phyloP scores from a whole-genome alignment of 2,329 filamentous ascomycete species.

The Fusarium acutatum region DNA sequence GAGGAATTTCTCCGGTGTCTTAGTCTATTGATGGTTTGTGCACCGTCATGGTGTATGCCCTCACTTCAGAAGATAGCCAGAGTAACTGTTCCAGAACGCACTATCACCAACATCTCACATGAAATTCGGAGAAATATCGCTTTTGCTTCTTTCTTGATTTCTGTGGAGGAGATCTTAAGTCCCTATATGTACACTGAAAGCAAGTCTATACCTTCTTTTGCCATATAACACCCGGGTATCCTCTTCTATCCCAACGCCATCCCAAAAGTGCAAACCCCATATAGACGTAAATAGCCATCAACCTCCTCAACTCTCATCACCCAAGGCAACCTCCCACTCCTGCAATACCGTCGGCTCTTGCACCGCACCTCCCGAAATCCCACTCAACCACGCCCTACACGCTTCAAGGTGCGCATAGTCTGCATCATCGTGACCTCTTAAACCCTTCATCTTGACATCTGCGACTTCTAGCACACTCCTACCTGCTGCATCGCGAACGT shows the following conservation, averaged over 20 bases:
- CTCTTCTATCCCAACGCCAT: conserved; percentile 18
- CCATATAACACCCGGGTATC: conserved; percentile 4
- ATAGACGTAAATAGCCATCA: background rate
- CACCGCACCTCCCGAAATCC: conserved; percentile 44
- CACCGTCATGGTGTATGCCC: background rate
- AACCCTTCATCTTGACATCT: conserved; percentile 50
- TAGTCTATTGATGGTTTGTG: no score
- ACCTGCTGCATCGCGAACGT: conserved; percentile 55
- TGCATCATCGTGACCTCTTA: conserved; percentile 42
- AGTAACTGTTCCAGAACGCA: background rate
- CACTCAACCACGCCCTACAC: conserved; percentile 56
- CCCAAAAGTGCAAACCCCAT: background rate
- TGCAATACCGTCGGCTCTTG: conserved; percentile 52
- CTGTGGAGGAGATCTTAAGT: background rate
- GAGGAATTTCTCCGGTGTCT: no score
- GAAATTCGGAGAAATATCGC: background rate
- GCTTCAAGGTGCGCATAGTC: conserved; percentile 56
- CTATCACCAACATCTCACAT: background rate
- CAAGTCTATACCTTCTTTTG: conserved; percentile 8
- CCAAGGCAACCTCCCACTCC: conserved; percentile 49
- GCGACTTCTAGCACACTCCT: conserved; percentile 57
- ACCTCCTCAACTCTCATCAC: background rate
- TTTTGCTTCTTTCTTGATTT: background rate
- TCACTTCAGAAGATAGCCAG: background rate
- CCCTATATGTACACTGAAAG: background rate